Conservation (phyloP, 208 protist species). For the Trypanosoma cruzi region DNA sequence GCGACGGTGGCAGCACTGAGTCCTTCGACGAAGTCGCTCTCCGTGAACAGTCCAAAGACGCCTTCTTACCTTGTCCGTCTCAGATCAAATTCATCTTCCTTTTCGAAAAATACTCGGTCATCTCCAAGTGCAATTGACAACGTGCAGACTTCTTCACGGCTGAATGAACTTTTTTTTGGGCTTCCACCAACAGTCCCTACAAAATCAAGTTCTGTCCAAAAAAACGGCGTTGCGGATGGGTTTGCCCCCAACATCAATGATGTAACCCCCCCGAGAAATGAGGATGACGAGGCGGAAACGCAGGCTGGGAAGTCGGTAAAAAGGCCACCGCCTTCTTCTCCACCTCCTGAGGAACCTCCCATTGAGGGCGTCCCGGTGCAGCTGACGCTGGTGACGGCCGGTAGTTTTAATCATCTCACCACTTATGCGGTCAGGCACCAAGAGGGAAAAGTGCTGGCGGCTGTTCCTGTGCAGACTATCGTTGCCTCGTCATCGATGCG, state of each 20-base stretch:
- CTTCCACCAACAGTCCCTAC: constrained; percentile 18
- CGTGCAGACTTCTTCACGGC: constrained; percentile 50
- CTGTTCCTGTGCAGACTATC: constrained; percentile 65
- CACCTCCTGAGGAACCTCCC: background rate
- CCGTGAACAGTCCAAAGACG: constrained; percentile 9
- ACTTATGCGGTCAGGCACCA: constrained; percentile 75
- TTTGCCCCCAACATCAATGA: background rate
- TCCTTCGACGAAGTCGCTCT: constrained; percentile 9
- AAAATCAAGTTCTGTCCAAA: constrained; percentile 5
- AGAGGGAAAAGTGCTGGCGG: constrained; percentile 53
- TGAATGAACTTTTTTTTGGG: constrained; percentile 46
- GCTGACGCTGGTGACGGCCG: constrained; percentile 72
- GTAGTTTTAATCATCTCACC: constrained; percentile 82
- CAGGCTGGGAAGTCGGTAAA: constrained; percentile 1
- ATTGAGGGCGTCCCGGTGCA: constrained; percentile 51
- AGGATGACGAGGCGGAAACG: constrained; percentile 12
- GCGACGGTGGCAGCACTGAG: background rate
- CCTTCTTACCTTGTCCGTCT: constrained; percentile 24
- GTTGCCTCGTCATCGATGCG: constrained; percentile 60
- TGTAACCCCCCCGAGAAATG: background rate
- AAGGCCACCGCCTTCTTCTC: background rate
- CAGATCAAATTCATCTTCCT: constrained; percentile 15
- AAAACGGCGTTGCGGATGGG: background rate
- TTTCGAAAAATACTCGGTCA: constrained; percentile 47
- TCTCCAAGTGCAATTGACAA: constrained; percentile 75